A percentile compares a stretch with the other conserved stretches of the same genome.
phyloP scores from a whole-genome alignment of 2,329 filamentous ascomycete species.

The Paracorniculantispora psalliotae region DNA sequence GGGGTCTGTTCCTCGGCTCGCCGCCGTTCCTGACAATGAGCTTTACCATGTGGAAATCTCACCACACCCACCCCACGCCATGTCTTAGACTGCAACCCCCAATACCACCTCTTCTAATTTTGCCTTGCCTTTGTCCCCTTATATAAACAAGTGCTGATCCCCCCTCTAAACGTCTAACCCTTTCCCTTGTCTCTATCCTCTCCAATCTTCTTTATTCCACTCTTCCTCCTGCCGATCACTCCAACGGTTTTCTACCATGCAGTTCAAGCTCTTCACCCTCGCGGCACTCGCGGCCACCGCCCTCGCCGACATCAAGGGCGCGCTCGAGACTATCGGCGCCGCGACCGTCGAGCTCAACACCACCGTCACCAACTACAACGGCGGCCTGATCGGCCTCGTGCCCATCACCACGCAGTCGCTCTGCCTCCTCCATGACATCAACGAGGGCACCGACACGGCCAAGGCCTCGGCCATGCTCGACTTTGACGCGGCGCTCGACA shows the following conservation, averaged over 20 bases:
- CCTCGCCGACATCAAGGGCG: constrained; percentile 28
- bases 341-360: constrained; percentile 30
- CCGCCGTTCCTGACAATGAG: not conserved
- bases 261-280: constrained; percentile 15
- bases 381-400: constrained; percentile 32
- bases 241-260: constrained; percentile 6
- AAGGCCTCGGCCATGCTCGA: constrained; percentile 33
- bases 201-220: not conserved
- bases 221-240: not conserved
- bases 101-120: too few relatives aligned
- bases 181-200: not conserved
- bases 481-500: constrained; percentile 32
- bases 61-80: not conserved
- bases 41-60: constrained; percentile 2
- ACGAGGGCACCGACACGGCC: constrained; percentile 34
- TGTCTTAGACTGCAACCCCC: not conserved
- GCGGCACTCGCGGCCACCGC: constrained; percentile 22
- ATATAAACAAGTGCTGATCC: not conserved
- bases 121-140: not conserved
- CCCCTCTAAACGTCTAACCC: not conserved
- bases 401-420: constrained; percentile 37
- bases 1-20: not conserved
- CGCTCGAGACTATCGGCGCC: constrained; percentile 31
- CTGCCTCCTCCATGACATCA: constrained; percentile 35
- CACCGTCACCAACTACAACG: constrained; percentile 33